Conservation (phyloP, 1,139 yeast genomes). For the Protomyces macrosporus region DNA sequence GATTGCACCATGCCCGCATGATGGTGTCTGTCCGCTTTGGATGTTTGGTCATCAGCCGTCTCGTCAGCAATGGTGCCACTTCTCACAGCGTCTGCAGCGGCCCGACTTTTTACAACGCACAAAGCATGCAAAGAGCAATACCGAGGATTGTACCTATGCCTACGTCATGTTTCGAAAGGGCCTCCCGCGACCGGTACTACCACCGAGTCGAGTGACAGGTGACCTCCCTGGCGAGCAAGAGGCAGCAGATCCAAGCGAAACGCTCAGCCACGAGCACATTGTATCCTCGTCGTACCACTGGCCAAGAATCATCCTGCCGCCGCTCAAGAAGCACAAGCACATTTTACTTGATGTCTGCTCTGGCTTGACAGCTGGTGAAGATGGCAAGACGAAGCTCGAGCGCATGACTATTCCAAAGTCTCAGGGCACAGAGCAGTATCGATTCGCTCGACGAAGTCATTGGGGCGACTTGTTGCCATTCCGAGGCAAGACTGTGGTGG, state of each 20-base stretch:
- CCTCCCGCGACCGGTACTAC: conserved; percentile 15
- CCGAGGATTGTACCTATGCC: conserved; percentile 69
- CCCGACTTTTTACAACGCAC: conserved; percentile 54
- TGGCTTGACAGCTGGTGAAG: neutral
- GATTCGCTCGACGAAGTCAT: conserved; percentile 79
- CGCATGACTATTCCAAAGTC: conserved; percentile 85
- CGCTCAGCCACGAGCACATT: conserved; percentile 32
- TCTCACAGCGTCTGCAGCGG: conserved; percentile 64
- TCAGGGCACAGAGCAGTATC: conserved; percentile 60
- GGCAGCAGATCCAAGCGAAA: conserved; percentile 33
- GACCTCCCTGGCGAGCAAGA: conserved; percentile 33
- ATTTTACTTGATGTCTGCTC: conserved; percentile 77
- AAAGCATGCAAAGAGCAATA: conserved; percentile 40
- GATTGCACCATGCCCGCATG: conserved; percentile 90
- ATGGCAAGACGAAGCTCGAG: neutral
- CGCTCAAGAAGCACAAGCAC: conserved; percentile 75
- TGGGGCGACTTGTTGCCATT: conserved; percentile 60
- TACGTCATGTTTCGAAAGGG: conserved; percentile 70
- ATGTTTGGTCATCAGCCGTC: conserved; percentile 56
- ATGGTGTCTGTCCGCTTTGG: conserved; percentile 79
- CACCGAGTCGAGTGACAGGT: conserved; percentile 11
- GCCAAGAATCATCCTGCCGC: conserved; percentile 72
- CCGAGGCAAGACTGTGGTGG: conserved; percentile 20
- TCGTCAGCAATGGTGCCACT: conserved; percentile 68
- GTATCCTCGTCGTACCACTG: conserved; percentile 41